phyloP scores from a whole-genome alignment of 2,329 filamentous ascomycete genomes.

The Boeremia exigua region DNA sequence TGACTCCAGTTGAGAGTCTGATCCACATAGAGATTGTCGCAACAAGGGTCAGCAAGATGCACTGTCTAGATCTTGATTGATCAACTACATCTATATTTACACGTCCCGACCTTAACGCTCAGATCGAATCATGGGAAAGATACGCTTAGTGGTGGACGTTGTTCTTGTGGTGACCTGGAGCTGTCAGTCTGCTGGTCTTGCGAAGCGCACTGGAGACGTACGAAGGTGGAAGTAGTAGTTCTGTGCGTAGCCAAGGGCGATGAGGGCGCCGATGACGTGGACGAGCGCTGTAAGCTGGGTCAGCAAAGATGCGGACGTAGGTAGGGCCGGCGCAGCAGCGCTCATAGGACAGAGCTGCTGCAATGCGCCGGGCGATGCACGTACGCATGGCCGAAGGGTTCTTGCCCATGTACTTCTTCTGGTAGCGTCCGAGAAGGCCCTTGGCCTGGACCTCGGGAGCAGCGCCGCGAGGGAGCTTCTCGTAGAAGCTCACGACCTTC shows the following conservation, averaged over 20 bases:
- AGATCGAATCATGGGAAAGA: constrained; percentile 5
- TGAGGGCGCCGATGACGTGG: constrained; percentile 79
- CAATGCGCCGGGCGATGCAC: constrained; percentile 48
- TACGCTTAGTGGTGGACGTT: constrained; percentile 90
- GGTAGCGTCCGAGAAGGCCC: constrained; percentile 87
- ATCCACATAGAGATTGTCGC: background rate
- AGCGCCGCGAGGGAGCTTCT: constrained; percentile 92
- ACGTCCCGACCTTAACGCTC: constrained; percentile 34
- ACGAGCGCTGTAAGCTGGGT: constrained; percentile 71
- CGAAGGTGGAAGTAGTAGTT: constrained; percentile 99
- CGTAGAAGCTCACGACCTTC: constrained; percentile 97
- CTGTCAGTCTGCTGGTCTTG: constrained; percentile 25
- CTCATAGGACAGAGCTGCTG: background rate
- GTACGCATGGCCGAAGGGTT: constrained; percentile 87
- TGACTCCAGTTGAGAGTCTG: background rate
- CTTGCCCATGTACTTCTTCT: constrained; percentile 88
- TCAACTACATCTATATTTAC: constrained; percentile 50
- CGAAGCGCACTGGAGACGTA: constrained; percentile 60
- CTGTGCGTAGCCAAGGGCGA: constrained; percentile 89
- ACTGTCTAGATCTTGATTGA: constrained; percentile 40
- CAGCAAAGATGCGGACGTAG: constrained; percentile 12
- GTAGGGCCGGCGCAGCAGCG: background rate
- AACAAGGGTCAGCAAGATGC: constrained; percentile 1
- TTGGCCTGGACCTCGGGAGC: constrained; percentile 83
- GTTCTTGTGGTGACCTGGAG: constrained; percentile 98